These are phyloP conservation scores for Dictyostelium intermedium DNA, from an alignment of 78 protist species.

Conservation along the genomic window DNA sequence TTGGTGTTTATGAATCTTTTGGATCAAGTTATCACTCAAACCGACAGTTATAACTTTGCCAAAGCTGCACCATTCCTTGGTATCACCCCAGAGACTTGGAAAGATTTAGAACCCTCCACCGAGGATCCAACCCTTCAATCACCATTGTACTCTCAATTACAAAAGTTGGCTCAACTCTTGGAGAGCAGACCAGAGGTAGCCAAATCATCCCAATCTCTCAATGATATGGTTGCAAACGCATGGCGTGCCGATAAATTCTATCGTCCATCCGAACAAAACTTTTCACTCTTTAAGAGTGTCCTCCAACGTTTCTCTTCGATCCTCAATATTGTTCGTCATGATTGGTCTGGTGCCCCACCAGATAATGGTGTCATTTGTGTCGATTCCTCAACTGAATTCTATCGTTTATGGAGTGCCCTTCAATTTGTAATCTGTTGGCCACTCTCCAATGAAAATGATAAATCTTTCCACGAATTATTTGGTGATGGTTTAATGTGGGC, in stretches of 20 bases:
- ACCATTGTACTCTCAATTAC: conserved; percentile 65
- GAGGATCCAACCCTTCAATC: conserved; percentile 69
- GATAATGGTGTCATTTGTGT: conserved; percentile 80
- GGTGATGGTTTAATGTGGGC: conserved; percentile 93
- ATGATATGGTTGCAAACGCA: conserved; percentile 64
- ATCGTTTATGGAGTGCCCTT: conserved; percentile 90
- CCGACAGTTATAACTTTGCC: conserved; percentile 5
- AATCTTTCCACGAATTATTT: conserved; percentile 76
- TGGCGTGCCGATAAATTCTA: conserved; percentile 85
- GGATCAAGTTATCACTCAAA: conserved; percentile 76
- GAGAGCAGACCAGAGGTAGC: conserved; percentile 60
- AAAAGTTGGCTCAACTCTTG: conserved; percentile 43
- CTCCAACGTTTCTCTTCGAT: conserved; percentile 54
- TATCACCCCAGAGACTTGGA: conserved; percentile 73
- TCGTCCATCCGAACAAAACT: conserved; percentile 52
- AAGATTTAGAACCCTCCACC: not conserved
- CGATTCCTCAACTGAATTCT: conserved; percentile 82
- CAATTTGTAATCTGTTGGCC: conserved; percentile 83
- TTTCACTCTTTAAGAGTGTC: conserved; percentile 71
- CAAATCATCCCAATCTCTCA: conserved; percentile 18
- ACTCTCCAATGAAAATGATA: conserved; percentile 47
- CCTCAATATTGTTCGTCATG: conserved; percentile 75
- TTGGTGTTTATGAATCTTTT: conserved; percentile 74
- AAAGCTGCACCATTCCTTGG: conserved; percentile 82
- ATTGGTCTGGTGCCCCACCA: conserved; percentile 79